Evolutionary conservation across 768 basidiomycete genomes (phyloP), one percentile per base, ranked within the genome.

Genomic region (Hericium coralloides): DNA sequence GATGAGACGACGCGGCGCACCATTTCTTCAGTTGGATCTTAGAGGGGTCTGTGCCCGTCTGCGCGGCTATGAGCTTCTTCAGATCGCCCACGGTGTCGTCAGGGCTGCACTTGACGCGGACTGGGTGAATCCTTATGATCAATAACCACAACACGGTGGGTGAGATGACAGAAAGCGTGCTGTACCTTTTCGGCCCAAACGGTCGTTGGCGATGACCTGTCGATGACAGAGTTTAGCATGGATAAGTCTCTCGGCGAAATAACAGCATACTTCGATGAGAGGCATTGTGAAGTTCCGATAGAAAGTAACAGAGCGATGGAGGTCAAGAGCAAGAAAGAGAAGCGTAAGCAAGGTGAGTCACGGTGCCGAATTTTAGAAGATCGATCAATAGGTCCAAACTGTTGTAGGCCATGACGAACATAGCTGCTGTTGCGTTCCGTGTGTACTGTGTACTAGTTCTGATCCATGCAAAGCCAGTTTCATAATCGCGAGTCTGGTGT

Each of bases 11-110:
- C 3, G 4, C 18, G 20, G 70, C 86, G 58, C 62, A 92, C 97
- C 95, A 98, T 80, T 98, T 98, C 86, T 97, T 98, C 53, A 99
- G 74, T 66, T 85, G 81, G 58, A 99, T 95, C 81, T 95, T 98
- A 37, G 70, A 73, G 4, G 74, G 65, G 66, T 92, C 83, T 15
- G 95, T 97, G 55, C 97, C 97, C 0, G 83, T 97, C 71, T 99
- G 97, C 0, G 94, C 95, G 2, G 88, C 95, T 63, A 99, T 98
- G 59, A 99, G 85, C 70, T 88, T 89, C 80, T 98, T 98, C 60
- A 99, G 78, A 69, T 98, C 95, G 43, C 95, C 95, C 38, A 99
- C 92, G 1, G 97, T 98, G 69, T 99, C 97, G 14, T 95, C 86
- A 4, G 92, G 82, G 70, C 85, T 87, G 75, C 95, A 97, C 72